Conservation (phyloP, 345 rosid genomes). For the Eucalyptus curtisii region DNA sequence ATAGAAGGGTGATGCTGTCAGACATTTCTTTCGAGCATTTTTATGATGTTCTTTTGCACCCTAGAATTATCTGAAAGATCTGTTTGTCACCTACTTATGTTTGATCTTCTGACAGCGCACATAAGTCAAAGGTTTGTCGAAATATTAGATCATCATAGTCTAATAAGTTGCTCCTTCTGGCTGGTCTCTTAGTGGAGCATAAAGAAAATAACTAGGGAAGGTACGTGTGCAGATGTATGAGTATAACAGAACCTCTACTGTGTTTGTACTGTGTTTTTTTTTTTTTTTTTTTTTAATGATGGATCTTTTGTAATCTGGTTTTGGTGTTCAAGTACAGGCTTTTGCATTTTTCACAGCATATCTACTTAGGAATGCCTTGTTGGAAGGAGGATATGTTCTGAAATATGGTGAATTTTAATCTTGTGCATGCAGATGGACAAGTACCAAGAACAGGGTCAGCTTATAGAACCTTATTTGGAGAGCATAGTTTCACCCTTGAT, state of each 20-base stretch:
- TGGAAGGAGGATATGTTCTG: neutral
- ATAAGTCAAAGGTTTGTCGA: neutral
- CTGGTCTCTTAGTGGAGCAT: neutral
- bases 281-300: neutral
- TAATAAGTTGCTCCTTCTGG: neutral
- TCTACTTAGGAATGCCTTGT: neutral
- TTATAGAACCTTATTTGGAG: slow-evolving; percentile 87
- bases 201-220: neutral
- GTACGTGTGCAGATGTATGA: neutral
- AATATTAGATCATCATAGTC: neutral
- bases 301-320: neutral
- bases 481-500: slow-evolving; percentile 74
- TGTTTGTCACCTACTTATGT: neutral
- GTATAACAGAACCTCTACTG: neutral
- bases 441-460: slow-evolving; percentile 86
- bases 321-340: neutral
- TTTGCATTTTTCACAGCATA: neutral
- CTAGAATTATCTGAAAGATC: neutral
- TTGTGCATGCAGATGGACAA: slow-evolving; percentile 57
- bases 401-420: neutral
- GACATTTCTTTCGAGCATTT: neutral
- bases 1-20: neutral
- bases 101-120: neutral
- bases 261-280: neutral
- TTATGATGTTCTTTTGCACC: neutral